Evolutionary conservation across 2,329 filamentous ascomycete genomes (phyloP), one percentile per base, ranked within the genome.

Genomic region (Claviceps fusiformis): DNA sequence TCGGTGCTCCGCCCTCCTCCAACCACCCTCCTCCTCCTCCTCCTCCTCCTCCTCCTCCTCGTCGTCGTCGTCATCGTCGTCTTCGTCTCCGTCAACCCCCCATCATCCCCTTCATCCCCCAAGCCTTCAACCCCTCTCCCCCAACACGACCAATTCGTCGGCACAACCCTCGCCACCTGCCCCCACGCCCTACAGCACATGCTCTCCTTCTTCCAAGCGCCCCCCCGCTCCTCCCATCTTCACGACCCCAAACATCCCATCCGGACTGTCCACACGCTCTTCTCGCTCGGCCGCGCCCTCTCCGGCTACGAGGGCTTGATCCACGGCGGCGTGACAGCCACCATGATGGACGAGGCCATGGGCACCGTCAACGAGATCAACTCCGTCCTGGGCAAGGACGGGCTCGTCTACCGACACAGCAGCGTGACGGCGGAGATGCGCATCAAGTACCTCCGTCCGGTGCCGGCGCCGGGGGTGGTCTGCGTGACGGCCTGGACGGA

Each of bases 311-410:
- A 64, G 1, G 60, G 60, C 8, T 56, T 71, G 10, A 57, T 70
- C 2, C 70, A 73, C 54, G 71, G 71, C 7, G 71, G 71, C 11
- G 58, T 71, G 49, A 61, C 63, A 9, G 65, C 65, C 41, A 60
- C 70, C 5, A 57, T 73, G 54, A 56, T 69, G 29, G 71, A 73
- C 50, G 71, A 73, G 62, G 59, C 65, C 5, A 66, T 70, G 59
- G 68, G 69, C 3, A 60, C 62, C 2, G 56, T 73, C 19, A 64
- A 68, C 27, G 70, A 72, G 52, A 59, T 71, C 7, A 73, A 73
- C 33, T 54, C 59, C 24, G 64, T 63, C 0, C 58, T 71, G 43
- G 63, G 63, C 2, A 70, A 71, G 56, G 55, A 63, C 1, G 63
- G 62, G 0, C 58, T 60, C 13, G 58, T 64, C 0, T 69, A 66